Base-by-base conservation (phyloP, 495 filamentous ascomycete species). In the Neurospora sp. region DNA sequence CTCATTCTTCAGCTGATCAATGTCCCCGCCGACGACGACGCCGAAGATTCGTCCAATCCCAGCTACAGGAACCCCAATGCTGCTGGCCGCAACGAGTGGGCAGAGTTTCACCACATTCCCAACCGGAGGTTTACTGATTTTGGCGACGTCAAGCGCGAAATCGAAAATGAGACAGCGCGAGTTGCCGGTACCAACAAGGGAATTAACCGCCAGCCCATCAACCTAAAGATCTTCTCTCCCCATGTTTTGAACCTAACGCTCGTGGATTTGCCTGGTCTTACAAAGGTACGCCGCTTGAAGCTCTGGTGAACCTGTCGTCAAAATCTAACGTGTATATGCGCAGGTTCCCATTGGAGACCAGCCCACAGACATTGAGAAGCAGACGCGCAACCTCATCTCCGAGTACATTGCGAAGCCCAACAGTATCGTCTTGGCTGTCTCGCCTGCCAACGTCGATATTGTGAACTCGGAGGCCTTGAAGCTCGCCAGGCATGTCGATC, bases 351-450 rank as follows among this genome's bases (percentile, higher is more conserved):
- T 99, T 81, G 96, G 96, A 70, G 96, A 99, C 80, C 96, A 99
- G 82, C 96, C 96, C 22, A 90, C 93, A 73, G 96, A 99, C 80
- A 99, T 99, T 76, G 96, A 99, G 83, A 98, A 98, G 81, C 96
- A 99, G 82, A 99, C 96, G 4, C 89, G 96, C 53, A 97, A 94
- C 71, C 87, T 99, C 72, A 99, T 99, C 74, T 89, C 94, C 71
- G 96, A 99, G 84, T 99, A 99, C 78, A 99, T 97, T 76, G 96
- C 96, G 12, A 99, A 99, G 81, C 96, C 96, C 8, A 99, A 99
- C 86, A 98, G 94, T 79, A 97, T 99, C 79, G 90, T 99, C 75
- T 86, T 99, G 41, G 96, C 96, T 68, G 96, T 99, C 7, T 99
- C 96, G 4, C 96, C 96, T 0, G 96, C 96, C 16, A 99, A 99